Percentiles rank a stretch among this genome's conserved stretches.
Conservation (phyloP, 2,329 filamentous ascomycete species). For the Cercospora nicotianae region DNA sequence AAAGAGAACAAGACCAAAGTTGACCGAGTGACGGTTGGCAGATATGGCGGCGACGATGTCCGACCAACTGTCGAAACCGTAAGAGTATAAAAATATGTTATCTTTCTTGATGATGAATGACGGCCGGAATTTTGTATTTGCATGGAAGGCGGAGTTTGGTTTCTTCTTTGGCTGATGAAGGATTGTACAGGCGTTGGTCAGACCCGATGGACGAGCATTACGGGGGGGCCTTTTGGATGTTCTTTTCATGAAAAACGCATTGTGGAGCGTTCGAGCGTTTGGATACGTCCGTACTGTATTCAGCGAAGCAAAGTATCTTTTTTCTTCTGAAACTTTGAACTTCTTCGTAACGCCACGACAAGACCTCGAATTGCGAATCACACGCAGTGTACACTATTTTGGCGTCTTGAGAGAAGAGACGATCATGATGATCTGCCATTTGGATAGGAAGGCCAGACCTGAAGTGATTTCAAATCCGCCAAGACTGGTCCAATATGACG, state of each 20-base stretch:
- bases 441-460: not conserved
- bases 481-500: not conserved
- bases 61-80: slow-evolving; percentile 2
- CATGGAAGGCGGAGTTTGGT: not conserved
- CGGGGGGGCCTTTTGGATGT: not conserved
- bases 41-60: slow-evolving; percentile 47
- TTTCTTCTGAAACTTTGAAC: not conserved
- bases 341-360: not conserved
- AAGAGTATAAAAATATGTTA: slow-evolving; percentile 3
- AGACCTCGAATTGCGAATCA: not conserved
- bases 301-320: not conserved
- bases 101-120: slow-evolving; percentile 9
- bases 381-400: not conserved
- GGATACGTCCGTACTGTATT: not conserved
- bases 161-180: not conserved
- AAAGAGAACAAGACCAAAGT: slow-evolving; percentile 46
- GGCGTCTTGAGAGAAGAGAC: not conserved
- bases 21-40: slow-evolving; percentile 52
- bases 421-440: not conserved
- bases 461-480: not conserved
- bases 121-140: slow-evolving; percentile 8
- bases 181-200: not conserved
- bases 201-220: not conserved
- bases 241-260: not conserved
- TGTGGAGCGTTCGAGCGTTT: slow-evolving; percentile 11